Evolutionary conservation across 73 alveolate genomes (phyloP).

Genomic region (Paramecium octaurelia): DNA sequence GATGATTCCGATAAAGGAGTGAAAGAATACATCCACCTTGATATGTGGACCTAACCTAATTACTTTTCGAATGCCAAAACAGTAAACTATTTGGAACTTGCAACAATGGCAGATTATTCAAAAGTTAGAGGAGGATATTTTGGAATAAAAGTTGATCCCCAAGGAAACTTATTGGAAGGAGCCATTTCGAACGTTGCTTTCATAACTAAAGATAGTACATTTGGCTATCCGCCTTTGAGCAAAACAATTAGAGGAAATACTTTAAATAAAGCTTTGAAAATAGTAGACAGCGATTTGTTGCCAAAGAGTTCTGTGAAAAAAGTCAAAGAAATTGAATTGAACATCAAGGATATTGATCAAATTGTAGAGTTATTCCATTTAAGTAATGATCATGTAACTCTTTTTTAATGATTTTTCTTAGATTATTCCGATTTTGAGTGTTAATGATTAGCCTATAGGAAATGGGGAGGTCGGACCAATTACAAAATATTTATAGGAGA

Average conservation of each 20-base stretch:
- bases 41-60: slow-evolving; percentile 33
- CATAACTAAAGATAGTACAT: background rate
- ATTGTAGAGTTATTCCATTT: slow-evolving; percentile 10
- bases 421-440: slow-evolving; percentile 26
- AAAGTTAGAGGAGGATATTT: slow-evolving; percentile 37
- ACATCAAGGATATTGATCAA: background rate
- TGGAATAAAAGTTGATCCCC: slow-evolving; percentile 15
- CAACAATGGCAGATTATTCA: slow-evolving; percentile 44
- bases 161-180: slow-evolving; percentile 33
- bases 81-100: slow-evolving; percentile 24
- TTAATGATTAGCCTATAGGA: slow-evolving; percentile 9
- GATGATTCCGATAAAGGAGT: slow-evolving; percentile 22
- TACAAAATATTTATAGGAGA: background rate
- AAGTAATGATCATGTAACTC: slow-evolving; percentile 5
- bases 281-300: background rate
- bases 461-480: background rate
- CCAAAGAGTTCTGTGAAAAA: background rate
- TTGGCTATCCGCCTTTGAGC: slow-evolving; percentile 15
- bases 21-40: slow-evolving; percentile 25
- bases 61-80: slow-evolving; percentile 41
- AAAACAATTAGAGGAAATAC: slow-evolving; percentile 51
- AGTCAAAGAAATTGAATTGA: slow-evolving; percentile 4
- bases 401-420: background rate
- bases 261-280: slow-evolving; percentile 13
- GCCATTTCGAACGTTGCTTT: slow-evolving; percentile 42